Conservation (phyloP, 345 rosid species). For the Acer negundo region DNA sequence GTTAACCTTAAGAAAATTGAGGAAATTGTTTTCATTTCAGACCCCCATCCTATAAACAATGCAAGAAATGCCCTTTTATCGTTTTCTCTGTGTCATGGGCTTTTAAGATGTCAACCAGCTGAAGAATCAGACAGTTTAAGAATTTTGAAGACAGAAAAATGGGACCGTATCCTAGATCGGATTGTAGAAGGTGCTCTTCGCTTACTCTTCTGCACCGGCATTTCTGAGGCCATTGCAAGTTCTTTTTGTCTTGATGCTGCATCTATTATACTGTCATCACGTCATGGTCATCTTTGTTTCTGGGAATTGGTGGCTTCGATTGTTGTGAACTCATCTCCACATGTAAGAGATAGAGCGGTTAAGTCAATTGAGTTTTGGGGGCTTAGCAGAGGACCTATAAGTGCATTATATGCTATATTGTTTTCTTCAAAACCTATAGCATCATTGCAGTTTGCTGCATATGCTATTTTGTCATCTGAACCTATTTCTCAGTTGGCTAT, state of each 20-base stretch:
- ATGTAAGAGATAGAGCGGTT: slow-evolving; percentile 78
- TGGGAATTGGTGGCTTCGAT: slow-evolving; percentile 82
- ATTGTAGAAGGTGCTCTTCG: slow-evolving; percentile 84
- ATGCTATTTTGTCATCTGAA: slow-evolving; percentile 72
- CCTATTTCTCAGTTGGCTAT: slow-evolving; percentile 74
- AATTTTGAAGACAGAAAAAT: slow-evolving; percentile 44
- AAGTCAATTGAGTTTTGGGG: slow-evolving; percentile 93
- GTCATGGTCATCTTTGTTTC: slow-evolving; percentile 55
- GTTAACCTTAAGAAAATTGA: slow-evolving; percentile 48
- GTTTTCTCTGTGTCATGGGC: slow-evolving; percentile 52
- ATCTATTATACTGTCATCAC: slow-evolving; percentile 58
- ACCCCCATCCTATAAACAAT: slow-evolving; percentile 45
- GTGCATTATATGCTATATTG: slow-evolving; percentile 78
- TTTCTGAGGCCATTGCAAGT: slow-evolving; percentile 81
- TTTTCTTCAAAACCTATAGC: slow-evolving; percentile 72
- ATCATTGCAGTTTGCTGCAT: slow-evolving; percentile 79
- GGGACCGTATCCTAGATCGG: slow-evolving; percentile 61
- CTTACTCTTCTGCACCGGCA: slow-evolving; percentile 81
- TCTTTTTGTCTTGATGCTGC: slow-evolving; percentile 67
- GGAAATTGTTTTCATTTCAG: slow-evolving; percentile 53
- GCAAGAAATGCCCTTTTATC: slow-evolving; percentile 73
- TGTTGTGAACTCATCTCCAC: slow-evolving; percentile 58
- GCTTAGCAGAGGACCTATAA: slow-evolving; percentile 72
- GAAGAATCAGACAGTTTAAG: slow-evolving; percentile 35
- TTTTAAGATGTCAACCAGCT: slow-evolving; percentile 35